Evolutionary conservation across 164 flowering plant species (phyloP).

Genomic region (Liquidambar formosana): DNA sequence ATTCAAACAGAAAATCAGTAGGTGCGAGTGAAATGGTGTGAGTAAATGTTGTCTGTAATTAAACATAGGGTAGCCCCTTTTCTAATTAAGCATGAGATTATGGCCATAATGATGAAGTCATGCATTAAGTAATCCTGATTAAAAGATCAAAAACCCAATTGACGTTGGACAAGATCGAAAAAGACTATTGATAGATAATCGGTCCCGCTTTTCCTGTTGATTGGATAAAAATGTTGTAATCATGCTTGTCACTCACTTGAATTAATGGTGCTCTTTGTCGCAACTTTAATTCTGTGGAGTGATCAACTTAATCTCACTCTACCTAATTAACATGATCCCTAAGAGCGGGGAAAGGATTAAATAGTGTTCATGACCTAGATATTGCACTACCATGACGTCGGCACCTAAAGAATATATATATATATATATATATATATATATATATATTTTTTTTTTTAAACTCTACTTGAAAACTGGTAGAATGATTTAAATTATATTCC

Average conservation of each 20-base stretch:
- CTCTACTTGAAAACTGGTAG: no score
- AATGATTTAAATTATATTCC: no score
- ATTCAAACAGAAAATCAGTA: no score
- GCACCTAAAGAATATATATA: not conserved
- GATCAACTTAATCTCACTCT: not conserved
- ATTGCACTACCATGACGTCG: constrained; percentile 8
- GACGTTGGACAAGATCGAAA: not conserved
- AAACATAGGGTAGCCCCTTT: no score
- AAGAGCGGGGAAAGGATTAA: no score
- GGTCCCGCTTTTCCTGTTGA: constrained; percentile 12
- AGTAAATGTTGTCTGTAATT: no score
- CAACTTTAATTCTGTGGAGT: no score
- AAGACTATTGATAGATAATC: not conserved
- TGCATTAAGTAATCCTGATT: not conserved
- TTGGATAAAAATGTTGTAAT: constrained; percentile 3
- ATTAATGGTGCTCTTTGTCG: constrained; percentile 6
- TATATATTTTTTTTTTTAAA: no score
- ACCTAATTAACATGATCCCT: constrained; percentile 1
- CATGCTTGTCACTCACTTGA: constrained; percentile 12
- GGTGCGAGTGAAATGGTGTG: no score
- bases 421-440: no score
- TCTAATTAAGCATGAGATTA: no score
- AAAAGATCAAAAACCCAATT: not conserved
- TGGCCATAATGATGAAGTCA: constrained; percentile 1
- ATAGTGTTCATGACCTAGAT: not conserved